Evolutionary conservation across 1,284 basidiomycete genomes (phyloP), one percentile per base, ranked within the genome.

Genomic region (Ustilago loliicola): DNA sequence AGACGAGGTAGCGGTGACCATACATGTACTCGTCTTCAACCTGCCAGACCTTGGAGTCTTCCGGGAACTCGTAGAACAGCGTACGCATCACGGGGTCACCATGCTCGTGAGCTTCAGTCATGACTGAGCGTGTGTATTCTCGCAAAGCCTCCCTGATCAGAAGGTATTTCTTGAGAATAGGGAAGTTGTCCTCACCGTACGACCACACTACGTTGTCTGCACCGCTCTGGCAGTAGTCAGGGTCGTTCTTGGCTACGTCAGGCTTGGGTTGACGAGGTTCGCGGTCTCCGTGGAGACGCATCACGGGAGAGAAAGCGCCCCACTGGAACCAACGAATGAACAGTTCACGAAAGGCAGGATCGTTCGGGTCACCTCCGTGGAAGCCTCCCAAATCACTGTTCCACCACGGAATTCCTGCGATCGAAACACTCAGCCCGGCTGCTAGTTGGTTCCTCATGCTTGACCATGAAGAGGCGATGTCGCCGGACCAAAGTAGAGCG

Each of bases 371-470:
- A 17, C 71, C 71, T 15, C 71, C 71, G 34, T 73, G 71, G 60
- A 73, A 73, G 29, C 71, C 71, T 7, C 71, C 71, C n/a, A 68
- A 60, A 53, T 73, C 71, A 50, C 54, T 68, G 36, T 61, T 73
- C 71, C 71, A 73, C 71, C 71, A 73, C 0, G 71, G 61, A 23
- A 73, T 63, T 15, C 71, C 71, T 1, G 64, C 57, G 8, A 73
- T 25, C 4, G 59, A 61, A 2, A 73, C 38, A 27, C 56, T 68
- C 13, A 73, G 32, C 3, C 71, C 71, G 3, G 65, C 65, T 5
- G 50, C 53, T 7, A 73, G 62, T 50, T 73, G 71, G 15, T 56
- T 64, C 17, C 57, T 42, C 51, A 73, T 59, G 30, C 55, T 61
- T 8, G 21, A 47, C 66, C 71, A 73, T 2, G 71, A 73, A 11